Evolutionary conservation across 176 grass and related monocot genomes (phyloP).

Genomic region (Eremochloa ophiuroides): DNA sequence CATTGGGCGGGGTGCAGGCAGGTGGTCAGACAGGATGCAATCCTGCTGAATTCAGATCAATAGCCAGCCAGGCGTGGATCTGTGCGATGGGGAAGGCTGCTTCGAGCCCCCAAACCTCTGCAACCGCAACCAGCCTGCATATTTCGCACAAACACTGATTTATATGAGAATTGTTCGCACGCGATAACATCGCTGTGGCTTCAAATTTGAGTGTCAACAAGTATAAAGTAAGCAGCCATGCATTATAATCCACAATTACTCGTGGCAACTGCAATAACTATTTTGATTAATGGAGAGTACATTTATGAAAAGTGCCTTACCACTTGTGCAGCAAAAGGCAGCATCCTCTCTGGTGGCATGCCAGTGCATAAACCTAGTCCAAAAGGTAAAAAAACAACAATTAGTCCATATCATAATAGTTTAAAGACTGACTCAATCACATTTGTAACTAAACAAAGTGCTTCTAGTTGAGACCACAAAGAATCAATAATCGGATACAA

Average conservation of each 20-base stretch:
- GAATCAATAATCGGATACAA: background rate
- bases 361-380: constrained; percentile 61
- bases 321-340: constrained; percentile 80
- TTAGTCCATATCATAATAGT: background rate
- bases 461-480: background rate
- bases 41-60: background rate
- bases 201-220: background rate
- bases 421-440: background rate
- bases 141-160: background rate
- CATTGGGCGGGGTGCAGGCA: background rate
- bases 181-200: background rate
- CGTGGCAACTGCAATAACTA: background rate
- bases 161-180: background rate
- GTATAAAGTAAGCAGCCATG: background rate
- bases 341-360: constrained; percentile 76
- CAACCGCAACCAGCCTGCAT: constrained; percentile 61
- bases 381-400: background rate
- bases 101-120: constrained; percentile 70
- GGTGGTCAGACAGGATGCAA: background rate
- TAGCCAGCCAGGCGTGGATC: constrained; percentile 38
- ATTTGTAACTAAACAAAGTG: background rate
- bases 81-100: constrained; percentile 41
- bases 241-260: background rate
- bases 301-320: constrained; percentile 23
- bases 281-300: background rate